Percentiles rank a stretch among this genome's conserved stretches.
phyloP scores from a whole-genome alignment of 192 early-diverging fungal genomes.

The Linderina pennispora region DNA sequence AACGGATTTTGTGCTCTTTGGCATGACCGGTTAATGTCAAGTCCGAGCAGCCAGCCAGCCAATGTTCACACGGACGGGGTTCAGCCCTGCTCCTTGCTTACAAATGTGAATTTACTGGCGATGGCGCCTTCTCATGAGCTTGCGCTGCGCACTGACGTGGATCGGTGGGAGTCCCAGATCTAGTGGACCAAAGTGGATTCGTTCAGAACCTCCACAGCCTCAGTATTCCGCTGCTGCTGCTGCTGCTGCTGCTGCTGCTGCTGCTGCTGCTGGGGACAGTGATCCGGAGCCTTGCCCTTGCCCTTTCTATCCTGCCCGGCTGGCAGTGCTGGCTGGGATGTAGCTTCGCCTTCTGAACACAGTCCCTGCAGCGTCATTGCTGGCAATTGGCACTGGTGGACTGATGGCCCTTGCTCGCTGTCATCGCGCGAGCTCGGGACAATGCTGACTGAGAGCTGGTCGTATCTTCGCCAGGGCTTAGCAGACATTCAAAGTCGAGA shows the following conservation, averaged over 20 bases:
- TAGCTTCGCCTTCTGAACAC: slow-evolving; percentile 17
- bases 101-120: no score
- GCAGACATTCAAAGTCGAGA: slow-evolving; percentile 35
- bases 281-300: slow-evolving; percentile 7
- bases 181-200: slow-evolving; percentile 40
- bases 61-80: no score
- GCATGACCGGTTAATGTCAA: no score
- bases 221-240: not conserved
- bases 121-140: slow-evolving; percentile 39
- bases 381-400: not conserved
- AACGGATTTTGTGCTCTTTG: no score
- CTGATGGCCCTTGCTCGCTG: not conserved
- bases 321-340: no score
- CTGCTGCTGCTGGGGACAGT: not conserved
- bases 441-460: not conserved
- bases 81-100: no score
- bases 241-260: not conserved
- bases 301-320: not conserved
- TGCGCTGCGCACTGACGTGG: slow-evolving; percentile 36
- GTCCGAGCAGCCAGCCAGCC: no score
- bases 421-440: not conserved
- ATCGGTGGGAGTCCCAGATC: slow-evolving; percentile 42
- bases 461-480: slow-evolving; percentile 6
- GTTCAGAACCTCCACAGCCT: slow-evolving; percentile 9
- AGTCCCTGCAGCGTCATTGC: slow-evolving; percentile 13